Percentiles rank a stretch among this genome's conserved stretches.
phyloP scores from a whole-genome alignment of 306 rosid genomes.

The Trichosanthes cucumerina region DNA sequence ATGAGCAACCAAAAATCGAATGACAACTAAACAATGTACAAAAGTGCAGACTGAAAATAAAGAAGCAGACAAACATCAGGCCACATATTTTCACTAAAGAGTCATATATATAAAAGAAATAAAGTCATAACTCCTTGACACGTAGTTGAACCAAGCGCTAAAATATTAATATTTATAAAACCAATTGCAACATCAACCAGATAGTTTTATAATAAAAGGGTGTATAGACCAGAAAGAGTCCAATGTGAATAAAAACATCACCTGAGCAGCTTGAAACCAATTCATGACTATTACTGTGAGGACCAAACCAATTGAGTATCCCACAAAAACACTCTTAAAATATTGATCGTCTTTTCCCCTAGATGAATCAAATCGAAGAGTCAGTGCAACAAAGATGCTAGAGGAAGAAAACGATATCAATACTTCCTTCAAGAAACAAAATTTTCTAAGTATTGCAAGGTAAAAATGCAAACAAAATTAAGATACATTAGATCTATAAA shows the following conservation, averaged over 20 bases:
- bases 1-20: conserved; percentile 92
- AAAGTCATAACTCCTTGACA: background rate
- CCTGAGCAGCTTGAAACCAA: conserved; percentile 99
- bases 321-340: conserved; percentile 85
- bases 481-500: no score
- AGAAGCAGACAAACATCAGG: background rate
- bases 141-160: background rate
- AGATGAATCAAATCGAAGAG: conserved; percentile 90
- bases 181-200: background rate
- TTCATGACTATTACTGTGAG: conserved; percentile 94
- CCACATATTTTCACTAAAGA: background rate
- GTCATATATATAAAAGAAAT: background rate
- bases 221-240: background rate
- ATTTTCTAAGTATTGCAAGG: no score
- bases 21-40: conserved; percentile 78
- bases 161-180: background rate
- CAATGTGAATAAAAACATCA: conserved; percentile 16
- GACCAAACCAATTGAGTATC: conserved; percentile 67
- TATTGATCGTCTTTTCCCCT: conserved; percentile 76
- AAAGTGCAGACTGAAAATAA: conserved; percentile 74
- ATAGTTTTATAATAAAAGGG: background rate
- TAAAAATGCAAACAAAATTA: no score
- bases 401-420: conserved; percentile 1
- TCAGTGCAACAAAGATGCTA: conserved; percentile 94
- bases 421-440: background rate